phyloP scores from a whole-genome alignment of 768 basidiomycete genomes.

The Lactarius hengduanensis region DNA sequence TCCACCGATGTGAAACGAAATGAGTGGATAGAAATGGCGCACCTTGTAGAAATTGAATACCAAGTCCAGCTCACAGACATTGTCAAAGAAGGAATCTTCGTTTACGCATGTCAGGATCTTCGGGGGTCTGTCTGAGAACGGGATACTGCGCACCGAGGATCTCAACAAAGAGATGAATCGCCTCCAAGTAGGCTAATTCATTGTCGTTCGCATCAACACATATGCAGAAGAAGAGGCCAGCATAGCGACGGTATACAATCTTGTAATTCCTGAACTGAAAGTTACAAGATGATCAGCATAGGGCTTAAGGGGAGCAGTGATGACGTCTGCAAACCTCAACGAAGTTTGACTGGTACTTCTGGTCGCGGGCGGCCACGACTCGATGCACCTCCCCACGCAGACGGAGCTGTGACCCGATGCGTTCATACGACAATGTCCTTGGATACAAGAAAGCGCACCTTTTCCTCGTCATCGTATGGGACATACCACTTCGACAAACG shows the following conservation, averaged over 20 bases:
- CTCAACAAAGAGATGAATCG: constrained; percentile 97
- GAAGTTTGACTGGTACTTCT: constrained; percentile 99
- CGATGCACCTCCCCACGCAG: constrained; percentile 96
- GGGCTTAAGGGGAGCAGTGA: constrained; percentile 4
- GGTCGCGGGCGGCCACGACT: constrained; percentile 92
- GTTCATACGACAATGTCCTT: background rate
- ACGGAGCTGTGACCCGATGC: constrained; percentile 59
- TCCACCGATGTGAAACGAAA: background rate
- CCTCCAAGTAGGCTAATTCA: constrained; percentile 94
- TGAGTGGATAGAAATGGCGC: constrained; percentile 8
- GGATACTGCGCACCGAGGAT: constrained; percentile 69
- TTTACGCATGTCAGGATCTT: constrained; percentile 14
- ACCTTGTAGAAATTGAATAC: constrained; percentile 99
- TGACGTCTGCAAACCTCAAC: constrained; percentile 71
- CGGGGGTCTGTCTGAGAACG: background rate
- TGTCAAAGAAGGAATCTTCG: constrained; percentile 95
- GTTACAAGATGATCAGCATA: constrained; percentile 19
- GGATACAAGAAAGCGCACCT: constrained; percentile 49
- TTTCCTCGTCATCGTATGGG: constrained; percentile 98
- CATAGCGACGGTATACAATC: constrained; percentile 94
- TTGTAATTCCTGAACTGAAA: constrained; percentile 95
- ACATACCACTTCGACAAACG: constrained; percentile 98
- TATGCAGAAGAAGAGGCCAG: constrained; percentile 96
- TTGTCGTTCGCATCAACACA: constrained; percentile 99
- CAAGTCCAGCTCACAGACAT: constrained; percentile 96